phyloP scores from a whole-genome alignment of 129 eudicot genomes.

The Kitagawia praeruptora region DNA sequence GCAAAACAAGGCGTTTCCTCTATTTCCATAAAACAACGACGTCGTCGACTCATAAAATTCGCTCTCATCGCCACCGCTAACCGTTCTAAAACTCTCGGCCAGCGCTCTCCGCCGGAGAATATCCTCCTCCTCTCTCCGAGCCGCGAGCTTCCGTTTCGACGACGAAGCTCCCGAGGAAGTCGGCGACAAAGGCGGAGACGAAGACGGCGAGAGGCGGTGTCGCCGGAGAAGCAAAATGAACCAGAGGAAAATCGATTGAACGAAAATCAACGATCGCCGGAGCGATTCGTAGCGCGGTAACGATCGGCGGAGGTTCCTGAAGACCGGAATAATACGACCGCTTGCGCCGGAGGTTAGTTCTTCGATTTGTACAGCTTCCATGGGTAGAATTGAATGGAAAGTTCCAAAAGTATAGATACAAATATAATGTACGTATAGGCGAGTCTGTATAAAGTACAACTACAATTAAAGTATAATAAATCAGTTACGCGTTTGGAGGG shows the following conservation, averaged over 20 bases:
- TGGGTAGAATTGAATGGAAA: constrained; percentile 3
- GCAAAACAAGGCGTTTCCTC: constrained; percentile 78
- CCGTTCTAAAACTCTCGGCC: constrained; percentile 56
- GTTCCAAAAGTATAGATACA: background rate
- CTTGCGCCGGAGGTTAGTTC: constrained; percentile 99
- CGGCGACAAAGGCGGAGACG: constrained; percentile 28
- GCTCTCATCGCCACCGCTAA: constrained; percentile 19
- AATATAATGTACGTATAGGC: background rate
- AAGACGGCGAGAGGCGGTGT: constrained; percentile 22
- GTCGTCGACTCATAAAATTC: constrained; percentile 36
- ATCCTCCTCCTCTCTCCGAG: constrained; percentile 62
- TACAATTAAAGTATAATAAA: background rate
- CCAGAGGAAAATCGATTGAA: constrained; percentile 59
- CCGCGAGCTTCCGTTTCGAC: constrained; percentile 31
- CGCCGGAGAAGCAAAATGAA: constrained; percentile 45
- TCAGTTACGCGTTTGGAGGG: background rate
- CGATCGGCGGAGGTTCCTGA: constrained; percentile 44
- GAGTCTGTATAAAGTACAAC: background rate
- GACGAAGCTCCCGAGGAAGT: constrained; percentile 8
- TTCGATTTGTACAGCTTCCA: constrained; percentile 54
- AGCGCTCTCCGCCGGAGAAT: constrained; percentile 59
- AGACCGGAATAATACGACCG: constrained; percentile 75
- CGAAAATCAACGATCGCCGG: constrained; percentile 37
- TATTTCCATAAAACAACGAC: constrained; percentile 49
- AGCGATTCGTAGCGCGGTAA: constrained; percentile 43